Conservation (phyloP, 306 rosid species). For the Begonia masoniana region DNA sequence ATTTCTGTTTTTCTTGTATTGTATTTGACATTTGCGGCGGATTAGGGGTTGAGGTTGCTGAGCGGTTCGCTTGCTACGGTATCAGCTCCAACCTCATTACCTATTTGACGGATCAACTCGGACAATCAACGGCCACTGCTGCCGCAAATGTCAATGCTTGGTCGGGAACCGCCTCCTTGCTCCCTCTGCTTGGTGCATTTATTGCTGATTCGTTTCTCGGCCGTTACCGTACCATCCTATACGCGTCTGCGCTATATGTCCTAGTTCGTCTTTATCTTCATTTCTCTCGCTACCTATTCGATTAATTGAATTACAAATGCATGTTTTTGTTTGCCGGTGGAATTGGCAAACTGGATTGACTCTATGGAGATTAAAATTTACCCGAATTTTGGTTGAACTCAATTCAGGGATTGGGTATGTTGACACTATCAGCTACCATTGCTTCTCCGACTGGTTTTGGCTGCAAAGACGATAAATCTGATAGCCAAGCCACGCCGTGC, state of each 20-base stretch:
- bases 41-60: slow-evolving; percentile 34
- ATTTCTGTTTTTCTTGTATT: too few relatives aligned
- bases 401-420: slow-evolving; percentile 44
- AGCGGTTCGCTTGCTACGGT: slow-evolving; percentile 35
- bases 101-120: slow-evolving; percentile 26
- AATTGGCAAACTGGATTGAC: too few relatives aligned
- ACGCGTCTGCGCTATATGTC: slow-evolving; percentile 23
- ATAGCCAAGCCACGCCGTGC: not conserved
- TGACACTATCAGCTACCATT: slow-evolving; percentile 38
- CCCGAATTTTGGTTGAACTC: not conserved
- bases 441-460: slow-evolving; percentile 20
- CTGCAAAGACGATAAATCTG: slow-evolving; percentile 12
- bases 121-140: slow-evolving; percentile 28
- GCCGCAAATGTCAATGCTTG: slow-evolving; percentile 25
- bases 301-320: too few relatives aligned
- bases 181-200: slow-evolving; percentile 29
- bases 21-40: too few relatives aligned
- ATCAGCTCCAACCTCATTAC: slow-evolving; percentile 23
- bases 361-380: not conserved
- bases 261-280: slow-evolving; percentile 13
- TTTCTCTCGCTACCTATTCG: not conserved
- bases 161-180: slow-evolving; percentile 22
- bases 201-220: slow-evolving; percentile 35
- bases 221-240: slow-evolving; percentile 23
- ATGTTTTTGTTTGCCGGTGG: too few relatives aligned